Percentiles rank a stretch among this genome's conserved stretches.
These are phyloP conservation scores for Phytophthora pluvialis DNA, from an alignment of 352 stramenopile species.

Conservation along the genomic window DNA sequence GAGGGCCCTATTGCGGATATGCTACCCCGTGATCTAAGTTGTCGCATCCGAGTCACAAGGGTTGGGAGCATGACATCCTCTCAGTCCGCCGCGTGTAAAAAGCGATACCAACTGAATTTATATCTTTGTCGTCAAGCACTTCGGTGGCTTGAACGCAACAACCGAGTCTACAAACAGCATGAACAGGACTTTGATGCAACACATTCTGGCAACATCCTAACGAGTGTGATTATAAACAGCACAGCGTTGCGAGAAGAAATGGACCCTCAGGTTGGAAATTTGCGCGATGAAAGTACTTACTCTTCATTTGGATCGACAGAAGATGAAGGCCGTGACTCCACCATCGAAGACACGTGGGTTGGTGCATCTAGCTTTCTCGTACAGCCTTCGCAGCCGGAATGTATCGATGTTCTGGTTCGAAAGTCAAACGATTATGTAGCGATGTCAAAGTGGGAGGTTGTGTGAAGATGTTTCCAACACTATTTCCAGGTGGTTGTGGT, in stretches of 20 bases:
- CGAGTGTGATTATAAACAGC: conserved; percentile 2
- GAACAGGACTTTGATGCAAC: too few relatives aligned
- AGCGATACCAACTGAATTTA: conserved; percentile 8
- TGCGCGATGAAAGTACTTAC: conserved; percentile 13
- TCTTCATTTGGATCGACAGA: not conserved
- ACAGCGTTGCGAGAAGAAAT: too few relatives aligned
- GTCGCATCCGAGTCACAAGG: conserved; percentile 1
- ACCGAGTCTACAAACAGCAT: conserved; percentile 1
- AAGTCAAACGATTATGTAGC: conserved; percentile 10
- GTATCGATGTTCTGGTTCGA: conserved; percentile 5
- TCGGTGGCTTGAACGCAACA: not conserved
- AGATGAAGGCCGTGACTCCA: not conserved
- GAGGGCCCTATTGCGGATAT: conserved; percentile 13
- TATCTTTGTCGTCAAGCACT: not conserved
- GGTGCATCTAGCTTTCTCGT: conserved; percentile 4
- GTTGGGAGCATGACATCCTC: conserved; percentile 1
- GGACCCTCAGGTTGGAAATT: not conserved
- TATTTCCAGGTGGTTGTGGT: not conserved
- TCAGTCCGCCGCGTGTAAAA: not conserved
- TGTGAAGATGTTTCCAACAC: not conserved
- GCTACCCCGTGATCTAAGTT: not conserved
- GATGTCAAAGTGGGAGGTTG: not conserved
- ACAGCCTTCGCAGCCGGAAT: not conserved
- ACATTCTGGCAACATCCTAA: not conserved
- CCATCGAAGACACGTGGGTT: conserved; percentile 5